phyloP scores from a whole-genome alignment of 2,329 filamentous ascomycete genomes.

The Magnaporthiopsis rhizophila region DNA sequence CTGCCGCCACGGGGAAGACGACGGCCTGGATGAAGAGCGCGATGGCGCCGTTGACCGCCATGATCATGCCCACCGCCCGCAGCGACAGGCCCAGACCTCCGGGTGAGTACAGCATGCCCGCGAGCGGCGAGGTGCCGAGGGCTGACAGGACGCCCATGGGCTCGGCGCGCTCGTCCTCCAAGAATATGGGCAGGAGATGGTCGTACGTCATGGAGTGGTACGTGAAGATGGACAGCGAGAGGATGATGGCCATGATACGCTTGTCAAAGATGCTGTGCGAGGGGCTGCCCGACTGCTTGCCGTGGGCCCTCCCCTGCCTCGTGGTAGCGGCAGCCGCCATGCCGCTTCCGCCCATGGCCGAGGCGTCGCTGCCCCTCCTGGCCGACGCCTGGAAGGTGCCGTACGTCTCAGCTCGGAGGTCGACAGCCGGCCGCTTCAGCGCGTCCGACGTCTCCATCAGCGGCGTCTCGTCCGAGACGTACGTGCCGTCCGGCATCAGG shows the following conservation, averaged over 20 bases:
- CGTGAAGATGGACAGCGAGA: conserved; percentile 83
- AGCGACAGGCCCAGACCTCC: conserved; percentile 57
- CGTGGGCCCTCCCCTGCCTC: conserved; percentile 10
- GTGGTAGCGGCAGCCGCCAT: not conserved
- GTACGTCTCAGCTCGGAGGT: conserved; percentile 71
- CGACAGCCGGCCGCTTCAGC: conserved; percentile 62
- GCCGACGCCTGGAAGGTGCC: conserved; percentile 57
- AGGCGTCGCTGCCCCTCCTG: conserved; percentile 22
- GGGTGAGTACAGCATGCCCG: conserved; percentile 40
- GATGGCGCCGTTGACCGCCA: conserved; percentile 51
- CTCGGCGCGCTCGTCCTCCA: conserved; percentile 64
- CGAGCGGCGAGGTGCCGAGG: conserved; percentile 10
- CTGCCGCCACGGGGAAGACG: conserved; percentile 55
- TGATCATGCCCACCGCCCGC: conserved; percentile 50
- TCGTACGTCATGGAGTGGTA: conserved; percentile 96
- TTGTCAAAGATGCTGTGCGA: conserved; percentile 40
- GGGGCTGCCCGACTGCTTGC: conserved; percentile 16
- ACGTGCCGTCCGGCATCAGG: conserved; percentile 37
- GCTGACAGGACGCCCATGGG: conserved; percentile 15
- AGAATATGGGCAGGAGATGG: conserved; percentile 84
- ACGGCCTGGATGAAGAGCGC: conserved; percentile 66
- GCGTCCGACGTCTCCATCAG: conserved; percentile 69
- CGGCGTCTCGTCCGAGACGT: conserved; percentile 60
- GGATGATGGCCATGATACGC: conserved; percentile 65
- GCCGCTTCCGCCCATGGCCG: not conserved